Conservation (phyloP, 305 asterid genomes). For the Fraxinus xanthoxyloides region DNA sequence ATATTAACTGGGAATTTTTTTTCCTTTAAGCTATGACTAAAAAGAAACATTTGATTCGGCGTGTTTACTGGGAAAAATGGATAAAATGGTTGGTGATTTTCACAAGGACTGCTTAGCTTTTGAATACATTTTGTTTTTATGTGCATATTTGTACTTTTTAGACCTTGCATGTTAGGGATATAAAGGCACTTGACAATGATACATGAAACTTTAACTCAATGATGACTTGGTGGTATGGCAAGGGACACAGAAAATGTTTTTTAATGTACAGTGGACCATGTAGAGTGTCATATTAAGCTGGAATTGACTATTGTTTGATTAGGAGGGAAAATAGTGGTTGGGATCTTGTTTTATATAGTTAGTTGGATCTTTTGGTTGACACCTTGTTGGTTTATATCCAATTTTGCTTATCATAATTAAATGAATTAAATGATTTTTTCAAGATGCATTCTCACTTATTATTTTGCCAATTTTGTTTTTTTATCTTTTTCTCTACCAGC, state of each 20-base stretch:
- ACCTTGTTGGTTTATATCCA: constrained; percentile 4
- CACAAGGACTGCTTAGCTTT: background rate
- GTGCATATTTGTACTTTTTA: background rate
- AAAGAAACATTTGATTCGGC: background rate
- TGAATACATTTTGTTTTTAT: background rate
- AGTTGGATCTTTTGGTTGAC: constrained; percentile 10
- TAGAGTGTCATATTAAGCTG: background rate
- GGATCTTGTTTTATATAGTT: background rate
- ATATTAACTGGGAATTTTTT: background rate
- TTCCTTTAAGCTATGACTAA: background rate
- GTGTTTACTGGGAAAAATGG: background rate
- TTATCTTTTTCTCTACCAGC: constrained; percentile 44
- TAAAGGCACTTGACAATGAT: background rate
- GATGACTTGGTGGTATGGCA: background rate
- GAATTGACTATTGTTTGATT: background rate
- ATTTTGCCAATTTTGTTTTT: constrained; percentile 27
- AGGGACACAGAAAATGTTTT: background rate
- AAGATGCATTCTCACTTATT: constrained; percentile 23
- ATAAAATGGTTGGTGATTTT: background rate
- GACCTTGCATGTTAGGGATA: background rate
- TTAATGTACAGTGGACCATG: background rate
- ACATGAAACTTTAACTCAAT: background rate
- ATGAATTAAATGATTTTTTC: background rate
- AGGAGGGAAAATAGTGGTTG: background rate
- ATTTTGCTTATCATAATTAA: constrained; percentile 17